Evolutionary conservation across 306 rosid species (phyloP), one percentile per base, ranked within the genome.

Genomic region (Spatholobus suberectus): DNA sequence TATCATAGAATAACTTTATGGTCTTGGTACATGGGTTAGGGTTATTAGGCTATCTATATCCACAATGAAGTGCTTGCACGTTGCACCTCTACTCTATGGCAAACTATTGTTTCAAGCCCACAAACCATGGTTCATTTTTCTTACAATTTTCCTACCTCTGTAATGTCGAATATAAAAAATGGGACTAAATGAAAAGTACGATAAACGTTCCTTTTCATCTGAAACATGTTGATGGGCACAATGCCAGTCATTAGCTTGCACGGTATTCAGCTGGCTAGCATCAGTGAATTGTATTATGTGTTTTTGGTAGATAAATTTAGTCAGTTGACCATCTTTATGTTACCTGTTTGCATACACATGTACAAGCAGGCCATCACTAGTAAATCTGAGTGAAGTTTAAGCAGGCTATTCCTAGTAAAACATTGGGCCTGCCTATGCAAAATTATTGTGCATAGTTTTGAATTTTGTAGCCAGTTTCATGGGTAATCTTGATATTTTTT

Each of bases 401-500:
- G 69, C 55, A 8, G 75, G 43, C 8, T 69, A 69, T 62, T 21
- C n/a, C 74, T 46, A 21, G 69, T 63, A 52, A 66, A 77, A 71
- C 27, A 71, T 29, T 76, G 76, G 72, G 34, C 40, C 78, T 35
- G 71, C 23, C 40, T 34, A 47, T 55, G 65, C 43, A 24, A 52
- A 69, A 29, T 81, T 85, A 11, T 65, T 73, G 20, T 73, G 44
- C 69, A 46, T 1, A 27, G 63, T 29, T 75, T 79, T 62, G 70
- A 61, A 66, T 51, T 41, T 26, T 80, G 46, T 71, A 40, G 38
- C 57, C 70, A 65, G 82, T 66, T 80, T 49, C 15, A 4, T 58
- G 68, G 44, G 72, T 38, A 35, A 73, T 81, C 74, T 66, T 40
- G 63, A 59, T 67, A 47, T 73, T 35, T 75, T 73, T 86, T 69